These are phyloP conservation scores for Cercospora sp. DNA, from an alignment of 2,329 filamentous ascomycete species.

Conservation along the genomic window DNA sequence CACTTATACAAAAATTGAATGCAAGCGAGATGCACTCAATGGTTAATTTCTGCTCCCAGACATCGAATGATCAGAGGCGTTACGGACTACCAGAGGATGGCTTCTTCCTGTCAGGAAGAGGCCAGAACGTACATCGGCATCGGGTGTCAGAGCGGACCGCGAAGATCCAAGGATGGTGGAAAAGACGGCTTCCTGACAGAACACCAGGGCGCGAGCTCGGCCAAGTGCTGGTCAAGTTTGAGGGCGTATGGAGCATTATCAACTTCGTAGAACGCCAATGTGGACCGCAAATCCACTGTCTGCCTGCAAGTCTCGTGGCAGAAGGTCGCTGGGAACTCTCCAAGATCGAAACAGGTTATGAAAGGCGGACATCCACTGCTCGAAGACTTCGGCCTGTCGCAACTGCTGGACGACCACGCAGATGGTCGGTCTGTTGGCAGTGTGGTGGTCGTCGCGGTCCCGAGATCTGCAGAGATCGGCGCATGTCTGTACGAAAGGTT, in stretches of 20 bases:
- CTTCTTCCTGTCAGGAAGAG: background rate
- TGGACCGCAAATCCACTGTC: constrained; percentile 80
- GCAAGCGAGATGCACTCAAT: constrained; percentile 10
- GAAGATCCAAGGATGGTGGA: background rate
- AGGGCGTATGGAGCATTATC: background rate
- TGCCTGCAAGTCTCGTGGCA: constrained; percentile 61
- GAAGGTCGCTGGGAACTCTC: constrained; percentile 66
- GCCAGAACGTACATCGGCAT: background rate
- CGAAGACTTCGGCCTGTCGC: constrained; percentile 79
- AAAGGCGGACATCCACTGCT: constrained; percentile 74
- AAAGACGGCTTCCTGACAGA: background rate
- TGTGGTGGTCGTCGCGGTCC: background rate
- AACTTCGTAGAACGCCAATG: constrained; percentile 60
- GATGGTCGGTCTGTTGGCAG: constrained; percentile 56
- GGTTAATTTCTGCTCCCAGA: background rate
- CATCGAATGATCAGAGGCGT: background rate
- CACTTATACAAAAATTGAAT: constrained; percentile 10
- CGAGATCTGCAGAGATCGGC: constrained; percentile 67
- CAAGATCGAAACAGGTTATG: constrained; percentile 68
- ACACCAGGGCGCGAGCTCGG: background rate
- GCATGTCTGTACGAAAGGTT: constrained; percentile 74
- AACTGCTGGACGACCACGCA: constrained; percentile 88
- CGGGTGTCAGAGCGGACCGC: background rate
- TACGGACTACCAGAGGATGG: background rate
- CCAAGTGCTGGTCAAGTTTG: background rate